Percentiles rank a stretch among this genome's conserved stretches.
Evolutionary conservation across 257 asterid genomes (phyloP).

Genomic region (Handroanthus guayacan): DNA sequence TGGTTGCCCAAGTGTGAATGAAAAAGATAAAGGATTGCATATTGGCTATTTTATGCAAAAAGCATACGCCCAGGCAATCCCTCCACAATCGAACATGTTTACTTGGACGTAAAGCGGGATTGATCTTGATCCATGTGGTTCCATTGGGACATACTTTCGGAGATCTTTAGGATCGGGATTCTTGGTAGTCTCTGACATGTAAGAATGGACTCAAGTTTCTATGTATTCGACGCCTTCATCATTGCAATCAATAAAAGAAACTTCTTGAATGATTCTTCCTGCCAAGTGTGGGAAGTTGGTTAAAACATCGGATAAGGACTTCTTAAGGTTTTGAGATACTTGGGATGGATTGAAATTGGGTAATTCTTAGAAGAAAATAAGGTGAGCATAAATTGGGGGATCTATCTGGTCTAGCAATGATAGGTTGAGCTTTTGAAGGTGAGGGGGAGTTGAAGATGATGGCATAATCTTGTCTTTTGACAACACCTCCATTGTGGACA

Average conservation of each 20-base stretch:
- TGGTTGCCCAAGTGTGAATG: slow-evolving; percentile 4
- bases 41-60: slow-evolving; percentile 25
- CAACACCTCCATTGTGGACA: background rate
- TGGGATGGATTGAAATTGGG: background rate
- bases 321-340: background rate
- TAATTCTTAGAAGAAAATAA: background rate
- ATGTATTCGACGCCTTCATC: background rate
- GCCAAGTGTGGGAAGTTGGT: background rate
- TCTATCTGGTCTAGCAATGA: background rate
- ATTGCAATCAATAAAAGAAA: background rate
- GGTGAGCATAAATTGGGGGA: background rate
- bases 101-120: slow-evolving; percentile 3
- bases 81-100: slow-evolving; percentile 26
- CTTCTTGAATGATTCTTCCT: background rate
- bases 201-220: background rate
- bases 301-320: background rate
- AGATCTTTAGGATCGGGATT: background rate
- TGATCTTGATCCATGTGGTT: no score
- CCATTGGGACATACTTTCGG: background rate
- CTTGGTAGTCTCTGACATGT: background rate
- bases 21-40: background rate
- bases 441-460: slow-evolving; percentile 18
- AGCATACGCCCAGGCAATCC: slow-evolving; percentile 19
- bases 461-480: background rate
- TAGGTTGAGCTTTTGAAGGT: slow-evolving; percentile 6